phyloP scores from a whole-genome alignment of 2,329 filamentous ascomycete genomes.

The Talaromyces verruculosus region DNA sequence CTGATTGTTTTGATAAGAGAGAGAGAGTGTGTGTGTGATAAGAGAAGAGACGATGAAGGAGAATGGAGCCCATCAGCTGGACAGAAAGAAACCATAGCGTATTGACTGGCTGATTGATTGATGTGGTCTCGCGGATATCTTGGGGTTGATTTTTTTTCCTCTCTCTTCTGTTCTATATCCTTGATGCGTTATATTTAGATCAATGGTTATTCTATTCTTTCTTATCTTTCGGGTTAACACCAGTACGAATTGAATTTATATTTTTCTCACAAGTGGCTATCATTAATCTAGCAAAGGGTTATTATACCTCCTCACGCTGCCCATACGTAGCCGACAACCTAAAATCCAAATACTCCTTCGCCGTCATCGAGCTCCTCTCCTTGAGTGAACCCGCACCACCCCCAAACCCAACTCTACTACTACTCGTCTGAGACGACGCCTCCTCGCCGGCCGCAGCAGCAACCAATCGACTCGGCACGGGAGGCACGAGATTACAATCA shows the following conservation, averaged over 20 bases:
- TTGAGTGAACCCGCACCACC: slow-evolving; percentile 36
- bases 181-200: slow-evolving; percentile 21
- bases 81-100: too few species aligned
- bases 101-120: too few species aligned
- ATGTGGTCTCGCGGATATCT: neutral
- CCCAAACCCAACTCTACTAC: slow-evolving; percentile 45
- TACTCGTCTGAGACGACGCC: slow-evolving; percentile 27
- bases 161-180: slow-evolving; percentile 23
- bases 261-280: too few species aligned
- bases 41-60: neutral
- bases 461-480: slow-evolving; percentile 55
- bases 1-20: neutral
- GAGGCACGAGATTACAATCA: slow-evolving; percentile 51
- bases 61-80: too few species aligned
- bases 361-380: slow-evolving; percentile 51
- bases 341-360: slow-evolving; percentile 58
- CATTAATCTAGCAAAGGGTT: neutral
- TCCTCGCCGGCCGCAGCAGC: slow-evolving; percentile 32
- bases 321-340: slow-evolving; percentile 61
- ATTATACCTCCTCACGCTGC: slow-evolving; percentile 30
- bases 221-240: neutral
- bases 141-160: neutral
- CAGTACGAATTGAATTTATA: neutral
- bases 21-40: neutral
- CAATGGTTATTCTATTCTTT: slow-evolving; percentile 8